These are phyloP conservation scores for Urostyla sp. DNA, from an alignment of 73 alveolate species.

Conservation along the genomic window DNA sequence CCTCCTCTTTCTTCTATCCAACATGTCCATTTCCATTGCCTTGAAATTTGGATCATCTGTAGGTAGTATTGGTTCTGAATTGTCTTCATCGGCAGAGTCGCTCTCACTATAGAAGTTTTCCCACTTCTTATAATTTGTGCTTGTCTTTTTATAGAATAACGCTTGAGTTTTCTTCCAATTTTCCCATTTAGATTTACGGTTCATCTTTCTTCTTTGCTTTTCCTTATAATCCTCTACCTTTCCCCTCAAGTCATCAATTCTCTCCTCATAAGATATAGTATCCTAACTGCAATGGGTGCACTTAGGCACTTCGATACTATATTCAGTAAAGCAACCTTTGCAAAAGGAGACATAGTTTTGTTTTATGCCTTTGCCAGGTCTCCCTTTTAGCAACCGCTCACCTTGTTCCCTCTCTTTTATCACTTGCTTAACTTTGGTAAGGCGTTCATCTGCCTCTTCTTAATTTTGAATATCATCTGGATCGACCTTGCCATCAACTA, in stretches of 20 bases:
- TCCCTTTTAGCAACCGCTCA: conserved; percentile 84
- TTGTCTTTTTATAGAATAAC: conserved; percentile 90
- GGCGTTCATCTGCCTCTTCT: conserved; percentile 76
- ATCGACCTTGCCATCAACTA: conserved; percentile 85
- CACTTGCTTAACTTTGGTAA: conserved; percentile 68
- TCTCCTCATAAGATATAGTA: conserved; percentile 83
- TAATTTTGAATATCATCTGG: conserved; percentile 79
- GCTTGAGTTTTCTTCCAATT: conserved; percentile 97
- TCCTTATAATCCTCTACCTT: conserved; percentile 90
- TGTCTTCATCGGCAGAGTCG: conserved; percentile 79
- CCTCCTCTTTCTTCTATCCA: conserved; percentile 89
- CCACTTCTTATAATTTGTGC: conserved; percentile 97
- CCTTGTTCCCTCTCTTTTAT: conserved; percentile 74
- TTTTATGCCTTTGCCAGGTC: conserved; percentile 96
- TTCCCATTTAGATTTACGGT: conserved; percentile 94
- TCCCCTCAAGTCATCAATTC: conserved; percentile 79
- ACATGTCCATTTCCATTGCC: conserved; percentile 97
- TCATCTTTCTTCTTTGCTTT: conserved; percentile 78
- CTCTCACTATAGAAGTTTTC: conserved; percentile 94
- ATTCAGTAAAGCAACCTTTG: conserved; percentile 92
- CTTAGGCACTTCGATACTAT: conserved; percentile 78
- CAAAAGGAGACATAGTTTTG: conserved; percentile 90
- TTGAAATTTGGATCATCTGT: conserved; percentile 97
- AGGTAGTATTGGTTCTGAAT: conserved; percentile 94
- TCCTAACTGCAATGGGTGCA: conserved; percentile 89